phyloP scores from a whole-genome alignment of 2,329 filamentous ascomycete species.

The Alternaria rosae region DNA sequence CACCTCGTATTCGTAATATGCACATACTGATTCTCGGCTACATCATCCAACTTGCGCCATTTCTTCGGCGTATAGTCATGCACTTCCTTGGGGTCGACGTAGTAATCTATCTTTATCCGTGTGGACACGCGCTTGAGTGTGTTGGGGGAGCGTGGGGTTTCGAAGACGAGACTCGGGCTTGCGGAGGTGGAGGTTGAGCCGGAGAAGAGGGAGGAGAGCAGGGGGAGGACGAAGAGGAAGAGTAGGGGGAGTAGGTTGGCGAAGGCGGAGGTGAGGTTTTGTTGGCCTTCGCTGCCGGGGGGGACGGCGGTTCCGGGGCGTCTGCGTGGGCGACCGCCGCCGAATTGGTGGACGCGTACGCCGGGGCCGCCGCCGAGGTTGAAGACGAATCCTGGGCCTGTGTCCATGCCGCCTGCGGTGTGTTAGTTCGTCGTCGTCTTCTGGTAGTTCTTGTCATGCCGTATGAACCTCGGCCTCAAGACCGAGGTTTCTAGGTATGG shows the following conservation, averaged over 20 bases:
- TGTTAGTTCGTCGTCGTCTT: background rate
- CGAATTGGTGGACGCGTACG: slow-evolving; percentile 94
- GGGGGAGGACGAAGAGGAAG: slow-evolving; percentile 79
- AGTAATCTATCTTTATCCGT: slow-evolving; percentile 80
- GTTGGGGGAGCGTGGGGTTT: slow-evolving; percentile 72
- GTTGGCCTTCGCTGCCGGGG: slow-evolving; percentile 59
- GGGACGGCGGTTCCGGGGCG: slow-evolving; percentile 69
- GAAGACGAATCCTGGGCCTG: slow-evolving; percentile 89
- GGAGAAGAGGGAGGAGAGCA: slow-evolving; percentile 80
- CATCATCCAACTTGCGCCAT: slow-evolving; percentile 76
- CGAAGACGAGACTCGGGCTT: slow-evolving; percentile 78
- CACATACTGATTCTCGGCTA: slow-evolving; percentile 77
- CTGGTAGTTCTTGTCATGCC: background rate
- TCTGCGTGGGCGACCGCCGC: slow-evolving; percentile 77
- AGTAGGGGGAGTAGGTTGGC: slow-evolving; percentile 85
- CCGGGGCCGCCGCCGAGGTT: slow-evolving; percentile 92
- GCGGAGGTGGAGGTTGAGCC: slow-evolving; percentile 54
- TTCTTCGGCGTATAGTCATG: slow-evolving; percentile 72
- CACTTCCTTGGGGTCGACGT: slow-evolving; percentile 80
- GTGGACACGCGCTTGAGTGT: slow-evolving; percentile 76
- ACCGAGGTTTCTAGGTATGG: background rate
- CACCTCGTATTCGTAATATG: slow-evolving; percentile 73
- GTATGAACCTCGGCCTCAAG: background rate
- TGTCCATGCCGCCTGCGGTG: slow-evolving; percentile 68
- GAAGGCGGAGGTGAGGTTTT: slow-evolving; percentile 62